Conservation (phyloP, 371 early-diverging fungal genomes). For the Mortierella sp. region DNA sequence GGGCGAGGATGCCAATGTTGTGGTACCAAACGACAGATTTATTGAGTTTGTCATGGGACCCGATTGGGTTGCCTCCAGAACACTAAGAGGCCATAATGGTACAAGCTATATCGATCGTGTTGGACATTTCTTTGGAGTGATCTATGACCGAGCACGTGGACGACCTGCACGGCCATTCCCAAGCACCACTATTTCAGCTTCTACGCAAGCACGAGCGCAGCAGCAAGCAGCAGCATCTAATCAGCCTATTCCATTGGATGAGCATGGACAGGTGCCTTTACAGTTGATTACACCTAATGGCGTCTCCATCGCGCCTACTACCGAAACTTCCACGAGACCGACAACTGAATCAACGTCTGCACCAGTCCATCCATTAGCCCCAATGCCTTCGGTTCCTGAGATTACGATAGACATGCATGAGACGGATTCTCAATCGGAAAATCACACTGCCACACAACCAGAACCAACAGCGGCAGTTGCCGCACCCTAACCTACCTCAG, state of each 20-base stretch:
- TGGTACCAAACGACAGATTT: conserved; percentile 43
- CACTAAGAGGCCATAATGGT: conserved; percentile 33
- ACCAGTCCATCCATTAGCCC: neutral
- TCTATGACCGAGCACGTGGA: conserved; percentile 28
- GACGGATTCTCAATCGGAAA: neutral
- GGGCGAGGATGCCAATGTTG: conserved; percentile 34
- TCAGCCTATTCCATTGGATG: conserved; percentile 25
- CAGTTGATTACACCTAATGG: conserved; percentile 42
- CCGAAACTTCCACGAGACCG: neutral
- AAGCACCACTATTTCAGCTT: conserved; percentile 18
- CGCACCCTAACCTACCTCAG: neutral
- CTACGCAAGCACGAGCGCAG: neutral
- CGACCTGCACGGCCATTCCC: conserved; percentile 32
- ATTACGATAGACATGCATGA: neutral
- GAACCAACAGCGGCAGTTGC: neutral
- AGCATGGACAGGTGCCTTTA: conserved; percentile 37
- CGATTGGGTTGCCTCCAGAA: conserved; percentile 36
- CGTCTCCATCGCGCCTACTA: conserved; percentile 14
- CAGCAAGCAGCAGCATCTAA: neutral
- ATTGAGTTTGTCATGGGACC: conserved; percentile 53
- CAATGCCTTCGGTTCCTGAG: neutral
- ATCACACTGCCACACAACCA: neutral
- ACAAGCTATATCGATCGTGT: conserved; percentile 24
- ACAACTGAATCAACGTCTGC: neutral
- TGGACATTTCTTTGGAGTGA: conserved; percentile 32